Evolutionary conservation across 2,329 filamentous ascomycete species (phyloP).

Genomic region (Clathrospora elynae): DNA sequence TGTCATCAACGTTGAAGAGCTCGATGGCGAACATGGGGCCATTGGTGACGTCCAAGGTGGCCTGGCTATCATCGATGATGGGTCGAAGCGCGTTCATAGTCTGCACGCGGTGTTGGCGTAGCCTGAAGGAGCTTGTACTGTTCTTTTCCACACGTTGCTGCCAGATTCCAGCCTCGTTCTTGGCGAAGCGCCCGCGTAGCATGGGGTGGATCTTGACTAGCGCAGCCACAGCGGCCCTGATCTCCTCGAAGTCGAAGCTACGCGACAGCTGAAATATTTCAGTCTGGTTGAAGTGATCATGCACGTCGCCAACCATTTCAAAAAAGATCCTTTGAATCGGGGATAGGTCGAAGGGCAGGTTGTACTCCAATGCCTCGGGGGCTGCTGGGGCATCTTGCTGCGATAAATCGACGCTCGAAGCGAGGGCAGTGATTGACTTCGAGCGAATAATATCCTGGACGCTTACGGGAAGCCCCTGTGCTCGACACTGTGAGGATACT

Average conservation of each 20-base stretch:
- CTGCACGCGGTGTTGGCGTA: conserved; percentile 26
- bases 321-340: conserved; percentile 43
- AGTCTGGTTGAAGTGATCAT: conserved; percentile 44
- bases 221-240: conserved; percentile 36
- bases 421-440: conserved; percentile 38
- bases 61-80: conserved; percentile 39
- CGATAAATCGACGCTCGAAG: conserved; percentile 25
- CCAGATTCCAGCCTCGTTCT: conserved; percentile 38
- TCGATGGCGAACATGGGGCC: conserved; percentile 52
- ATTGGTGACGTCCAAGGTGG: conserved; percentile 38
- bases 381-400: conserved; percentile 2
- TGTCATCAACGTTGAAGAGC: conserved; percentile 46
- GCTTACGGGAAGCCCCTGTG: conserved; percentile 36
- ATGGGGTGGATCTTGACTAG: conserved; percentile 48
- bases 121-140: conserved; percentile 29
- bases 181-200: conserved; percentile 47
- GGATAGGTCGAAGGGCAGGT: conserved; percentile 35
- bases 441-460: conserved; percentile 44
- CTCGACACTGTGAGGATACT: conserved; percentile 40
- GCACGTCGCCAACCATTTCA: conserved; percentile 28
- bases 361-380: conserved; percentile 23
- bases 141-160: conserved; percentile 40
- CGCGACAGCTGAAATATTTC: conserved; percentile 33
- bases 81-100: conserved; percentile 25
- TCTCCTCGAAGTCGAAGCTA: conserved; percentile 30